Evolutionary conservation across 1,284 basidiomycete species (phyloP), one percentile per base, ranked within the genome.

Genomic region (Lignosus rhinocerotis): DNA sequence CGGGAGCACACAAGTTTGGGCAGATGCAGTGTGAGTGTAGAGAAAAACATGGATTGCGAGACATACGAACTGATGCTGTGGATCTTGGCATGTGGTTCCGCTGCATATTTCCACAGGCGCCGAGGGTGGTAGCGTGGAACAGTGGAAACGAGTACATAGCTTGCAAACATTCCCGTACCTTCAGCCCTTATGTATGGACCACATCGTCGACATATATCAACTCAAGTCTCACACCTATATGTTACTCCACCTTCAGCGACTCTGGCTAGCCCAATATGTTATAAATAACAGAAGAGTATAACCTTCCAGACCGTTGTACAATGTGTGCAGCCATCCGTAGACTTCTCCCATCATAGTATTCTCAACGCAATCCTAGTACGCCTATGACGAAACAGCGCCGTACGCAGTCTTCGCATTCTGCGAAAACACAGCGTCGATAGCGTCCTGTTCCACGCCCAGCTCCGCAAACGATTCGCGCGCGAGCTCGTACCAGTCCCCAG

Each of bases 391-490:
- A 17, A 30, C 33, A 17, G 53, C 36, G 48, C 76, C 78, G 62
- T 92, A 93, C 39, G 90, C 80, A 52, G 75, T 78, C 70, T 80
- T 75, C 10, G 90, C 91, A 64, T 90, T 92, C 16, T 74, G 75
- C 58, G 72, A 76, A 70, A 93, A 93, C 38, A 93, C 84, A 30
- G 82, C 86, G 69, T 93, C 86, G 57, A 94, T 78, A 36, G 82
- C 86, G 34, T 87, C 87, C 70, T 89, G 86, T 56, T 92, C 92
- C 59, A 92, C 80, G 7, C 89, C 92, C 32, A 95, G 78, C 74
- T 94, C 92, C n/a, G 89, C 83, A 53, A 94, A 80, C 1, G 86
- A 87, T 70, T 90, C 90, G 60, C 90, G 80, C 14, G 92, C 86
- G 55, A 93, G 80, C 61, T 85, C 86, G 69, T 93, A 95, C 93